Conservation (phyloP, 2,329 filamentous ascomycete genomes). For the Xylogone sp. region DNA sequence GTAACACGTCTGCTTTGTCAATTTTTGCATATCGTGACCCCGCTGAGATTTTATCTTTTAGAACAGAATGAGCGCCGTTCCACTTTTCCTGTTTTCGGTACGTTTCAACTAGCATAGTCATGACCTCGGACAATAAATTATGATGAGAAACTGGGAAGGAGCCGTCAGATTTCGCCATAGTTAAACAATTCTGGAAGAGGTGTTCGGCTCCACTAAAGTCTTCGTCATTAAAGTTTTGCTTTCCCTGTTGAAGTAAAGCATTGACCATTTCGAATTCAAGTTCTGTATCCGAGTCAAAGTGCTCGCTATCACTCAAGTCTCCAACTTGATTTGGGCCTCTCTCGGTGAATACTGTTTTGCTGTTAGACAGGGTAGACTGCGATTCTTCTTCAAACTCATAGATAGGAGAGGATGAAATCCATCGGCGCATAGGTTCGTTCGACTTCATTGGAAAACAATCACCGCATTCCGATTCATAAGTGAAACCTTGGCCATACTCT, state of each 20-base stretch:
- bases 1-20: slow-evolving; percentile 1
- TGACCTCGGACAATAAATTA: slow-evolving; percentile 2
- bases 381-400: slow-evolving; percentile 10
- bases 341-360: neutral
- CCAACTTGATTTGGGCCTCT: neutral
- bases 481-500: neutral
- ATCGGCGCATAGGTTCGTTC: slow-evolving; percentile 10
- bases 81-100: slow-evolving; percentile 9
- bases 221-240: slow-evolving; percentile 8
- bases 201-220: slow-evolving; percentile 9
- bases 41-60: slow-evolving; percentile 7
- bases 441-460: slow-evolving; percentile 8
- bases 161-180: neutral
- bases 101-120: slow-evolving; percentile 1
- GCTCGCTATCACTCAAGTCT: neutral
- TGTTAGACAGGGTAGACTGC: neutral
- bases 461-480: slow-evolving; percentile 9
- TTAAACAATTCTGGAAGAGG: slow-evolving; percentile 10
- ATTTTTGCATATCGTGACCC: slow-evolving; percentile 1
- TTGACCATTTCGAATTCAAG: slow-evolving; percentile 10
- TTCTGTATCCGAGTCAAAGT: slow-evolving; percentile 6
- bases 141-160: neutral
- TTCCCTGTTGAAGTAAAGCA: slow-evolving; percentile 9
- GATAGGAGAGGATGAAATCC: slow-evolving; percentile 11
- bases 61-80: slow-evolving; percentile 7